phyloP scores from a whole-genome alignment of 2,329 filamentous ascomycete species.

The Cladosporium colombiae region DNA sequence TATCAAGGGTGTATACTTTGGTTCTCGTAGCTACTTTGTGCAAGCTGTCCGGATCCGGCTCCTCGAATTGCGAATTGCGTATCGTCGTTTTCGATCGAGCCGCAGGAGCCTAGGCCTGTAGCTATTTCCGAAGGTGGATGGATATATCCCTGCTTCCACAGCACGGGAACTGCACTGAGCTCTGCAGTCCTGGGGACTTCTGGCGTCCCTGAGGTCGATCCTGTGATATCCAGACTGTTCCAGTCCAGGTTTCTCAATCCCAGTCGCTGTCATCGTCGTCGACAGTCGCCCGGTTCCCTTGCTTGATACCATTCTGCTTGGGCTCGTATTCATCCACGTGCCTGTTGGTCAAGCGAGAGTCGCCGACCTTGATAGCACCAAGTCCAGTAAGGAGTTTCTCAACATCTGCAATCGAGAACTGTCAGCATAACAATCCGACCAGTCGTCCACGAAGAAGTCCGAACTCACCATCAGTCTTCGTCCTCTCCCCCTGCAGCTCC shows the following conservation, averaged over 20 bases:
- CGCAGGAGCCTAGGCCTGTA: no score
- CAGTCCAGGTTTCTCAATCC: conserved; percentile 50
- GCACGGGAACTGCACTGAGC: background rate
- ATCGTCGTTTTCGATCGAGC: no score
- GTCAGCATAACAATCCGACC: background rate
- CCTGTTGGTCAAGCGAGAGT: conserved; percentile 71
- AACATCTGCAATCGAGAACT: conserved; percentile 54
- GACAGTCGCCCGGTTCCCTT: conserved; percentile 44
- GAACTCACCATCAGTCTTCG: conserved; percentile 65
- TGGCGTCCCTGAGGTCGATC: background rate
- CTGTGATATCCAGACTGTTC: background rate
- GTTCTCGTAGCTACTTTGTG: no score
- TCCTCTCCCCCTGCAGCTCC: conserved; percentile 66
- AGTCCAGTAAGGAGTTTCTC: conserved; percentile 80
- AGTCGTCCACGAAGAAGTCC: background rate
- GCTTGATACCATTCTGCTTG: conserved; percentile 56
- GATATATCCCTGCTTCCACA: background rate
- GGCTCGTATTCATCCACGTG: conserved; percentile 59
- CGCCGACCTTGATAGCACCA: conserved; percentile 75
- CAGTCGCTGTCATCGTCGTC: conserved; percentile 56
- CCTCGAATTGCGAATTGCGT: no score
- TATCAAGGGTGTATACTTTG: no score
- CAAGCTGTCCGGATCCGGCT: no score
- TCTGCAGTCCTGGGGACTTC: background rate
- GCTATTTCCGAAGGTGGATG: no score